Conservation (phyloP, 1,139 yeast genomes). For the Candida frijolesensis region DNA sequence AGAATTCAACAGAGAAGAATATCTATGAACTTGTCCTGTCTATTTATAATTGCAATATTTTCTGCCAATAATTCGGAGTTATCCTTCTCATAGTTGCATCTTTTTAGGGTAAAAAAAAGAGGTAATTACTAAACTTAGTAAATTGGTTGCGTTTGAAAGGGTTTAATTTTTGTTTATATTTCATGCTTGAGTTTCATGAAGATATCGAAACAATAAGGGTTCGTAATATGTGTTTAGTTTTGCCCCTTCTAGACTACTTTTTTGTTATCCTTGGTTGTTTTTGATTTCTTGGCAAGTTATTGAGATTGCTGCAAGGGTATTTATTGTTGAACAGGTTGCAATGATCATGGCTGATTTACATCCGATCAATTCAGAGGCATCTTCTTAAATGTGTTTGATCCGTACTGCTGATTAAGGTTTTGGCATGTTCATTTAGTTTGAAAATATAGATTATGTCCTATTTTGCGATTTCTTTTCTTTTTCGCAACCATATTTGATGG, state of each 20-base stretch:
- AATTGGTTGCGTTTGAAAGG: not conserved
- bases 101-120: not conserved
- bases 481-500: not conserved
- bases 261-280: not conserved
- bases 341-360: too few relatives aligned
- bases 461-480: not conserved
- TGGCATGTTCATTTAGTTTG: too few relatives aligned
- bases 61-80: too few relatives aligned
- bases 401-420: too few relatives aligned
- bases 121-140: not conserved
- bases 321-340: too few relatives aligned
- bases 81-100: too few relatives aligned
- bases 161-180: not conserved
- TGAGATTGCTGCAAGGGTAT: too few relatives aligned
- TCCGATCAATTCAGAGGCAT: too few relatives aligned
- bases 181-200: not conserved
- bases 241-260: not conserved
- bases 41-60: not conserved
- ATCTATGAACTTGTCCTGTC: not conserved
- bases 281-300: too few relatives aligned
- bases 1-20: not conserved
- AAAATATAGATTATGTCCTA: too few relatives aligned
- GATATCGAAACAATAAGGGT: not conserved
- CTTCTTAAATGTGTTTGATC: too few relatives aligned
- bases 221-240: not conserved